phyloP scores from a whole-genome alignment of 805 yeast species.

The Blastobotrys muscicola region DNA sequence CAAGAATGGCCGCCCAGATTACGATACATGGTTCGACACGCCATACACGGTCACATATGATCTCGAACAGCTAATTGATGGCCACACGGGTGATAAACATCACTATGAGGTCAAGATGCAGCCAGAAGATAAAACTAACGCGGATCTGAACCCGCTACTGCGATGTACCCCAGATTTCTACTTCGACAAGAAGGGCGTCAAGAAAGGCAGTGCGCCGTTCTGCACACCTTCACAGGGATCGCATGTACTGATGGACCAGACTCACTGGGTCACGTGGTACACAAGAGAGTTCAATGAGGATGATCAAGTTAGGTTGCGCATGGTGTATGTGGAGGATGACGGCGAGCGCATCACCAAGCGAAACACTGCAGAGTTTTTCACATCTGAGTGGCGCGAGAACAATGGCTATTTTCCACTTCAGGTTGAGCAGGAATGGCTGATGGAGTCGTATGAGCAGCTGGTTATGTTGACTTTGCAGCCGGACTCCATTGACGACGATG shows the following conservation, averaged over 20 bases:
- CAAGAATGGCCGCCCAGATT: conserved; percentile 58
- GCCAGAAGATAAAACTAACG: conserved; percentile 68
- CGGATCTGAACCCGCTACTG: conserved; percentile 62
- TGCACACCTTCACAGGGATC: conserved; percentile 67
- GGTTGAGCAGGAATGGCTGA: conserved; percentile 55
- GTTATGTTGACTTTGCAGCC: conserved; percentile 70
- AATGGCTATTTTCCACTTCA: conserved; percentile 57
- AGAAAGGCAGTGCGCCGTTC: conserved; percentile 60
- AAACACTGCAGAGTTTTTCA: conserved; percentile 34
- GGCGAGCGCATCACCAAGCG: conserved; percentile 42
- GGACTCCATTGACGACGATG: conserved; percentile 52
- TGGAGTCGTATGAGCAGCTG: conserved; percentile 41
- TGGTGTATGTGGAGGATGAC: conserved; percentile 53
- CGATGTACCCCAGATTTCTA: conserved; percentile 80
- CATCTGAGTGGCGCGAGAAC: conserved; percentile 62
- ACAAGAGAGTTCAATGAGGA: conserved; percentile 46
- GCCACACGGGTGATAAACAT: conserved; percentile 54
- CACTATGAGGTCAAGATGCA: conserved; percentile 45
- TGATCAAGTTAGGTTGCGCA: conserved; percentile 51
- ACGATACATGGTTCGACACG: conserved; percentile 68
- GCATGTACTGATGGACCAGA: conserved; percentile 46
- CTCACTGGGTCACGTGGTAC: conserved; percentile 78
- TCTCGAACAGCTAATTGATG: conserved; percentile 55
- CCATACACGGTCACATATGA: conserved; percentile 47
- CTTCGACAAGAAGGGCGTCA: conserved; percentile 47